Evolutionary conservation across 1,284 basidiomycete species (phyloP).

Genomic region (Cystobasidiaceae sp.): DNA sequence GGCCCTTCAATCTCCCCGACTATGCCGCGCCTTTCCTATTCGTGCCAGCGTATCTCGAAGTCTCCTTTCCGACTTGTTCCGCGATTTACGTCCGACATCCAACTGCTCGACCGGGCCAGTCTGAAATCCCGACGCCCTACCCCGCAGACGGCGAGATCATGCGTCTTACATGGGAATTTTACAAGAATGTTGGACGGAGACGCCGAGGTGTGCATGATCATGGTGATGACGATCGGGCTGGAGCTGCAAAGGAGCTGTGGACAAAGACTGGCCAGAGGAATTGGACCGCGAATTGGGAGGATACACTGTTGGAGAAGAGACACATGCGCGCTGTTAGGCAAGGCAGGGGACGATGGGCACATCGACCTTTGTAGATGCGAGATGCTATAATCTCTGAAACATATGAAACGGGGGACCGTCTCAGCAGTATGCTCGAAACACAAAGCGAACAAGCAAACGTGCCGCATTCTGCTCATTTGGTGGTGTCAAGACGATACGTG

Average conservation of each 20-base stretch:
- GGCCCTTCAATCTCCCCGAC: constrained; percentile 70
- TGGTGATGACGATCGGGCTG: constrained; percentile 13
- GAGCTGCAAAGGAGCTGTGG: neutral
- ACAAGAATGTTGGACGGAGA: constrained; percentile 23
- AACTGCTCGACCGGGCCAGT: constrained; percentile 84
- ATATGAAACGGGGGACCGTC: no score
- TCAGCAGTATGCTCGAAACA: no score
- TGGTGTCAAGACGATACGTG: no score
- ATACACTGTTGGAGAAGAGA: constrained; percentile 16
- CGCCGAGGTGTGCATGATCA: constrained; percentile 11
- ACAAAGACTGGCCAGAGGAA: constrained; percentile 14
- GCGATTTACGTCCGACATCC: constrained; percentile 94
- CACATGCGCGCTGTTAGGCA: constrained; percentile 21
- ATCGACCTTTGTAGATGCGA: constrained; percentile 29
- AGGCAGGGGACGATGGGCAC: constrained; percentile 14
- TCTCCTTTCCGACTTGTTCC: constrained; percentile 85
- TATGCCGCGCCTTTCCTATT: constrained; percentile 90
- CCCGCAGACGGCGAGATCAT: constrained; percentile 87
- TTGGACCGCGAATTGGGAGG: constrained; percentile 26
- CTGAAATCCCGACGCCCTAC: constrained; percentile 87
- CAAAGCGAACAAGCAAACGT: no score
- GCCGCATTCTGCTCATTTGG: no score
- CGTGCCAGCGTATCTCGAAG: constrained; percentile 90
- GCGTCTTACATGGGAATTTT: constrained; percentile 64
- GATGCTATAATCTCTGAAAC: no score